Evolutionary conservation across 176 grass and related monocot species (phyloP).

Genomic region (Ampelocalamus luodianensis): DNA sequence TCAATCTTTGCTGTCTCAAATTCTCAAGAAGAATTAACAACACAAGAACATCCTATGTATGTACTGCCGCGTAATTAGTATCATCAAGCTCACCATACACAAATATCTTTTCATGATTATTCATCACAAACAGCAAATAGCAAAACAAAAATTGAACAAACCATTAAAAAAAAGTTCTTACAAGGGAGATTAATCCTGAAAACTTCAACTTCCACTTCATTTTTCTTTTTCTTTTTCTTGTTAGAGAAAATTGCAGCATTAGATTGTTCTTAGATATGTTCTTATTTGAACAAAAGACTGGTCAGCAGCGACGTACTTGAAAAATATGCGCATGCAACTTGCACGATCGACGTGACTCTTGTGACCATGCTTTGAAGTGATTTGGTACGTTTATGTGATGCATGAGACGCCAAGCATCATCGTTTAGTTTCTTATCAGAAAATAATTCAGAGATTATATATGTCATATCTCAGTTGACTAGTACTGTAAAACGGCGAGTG

Average conservation of each 20-base stretch:
- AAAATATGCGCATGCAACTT: background rate
- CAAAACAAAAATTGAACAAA: background rate
- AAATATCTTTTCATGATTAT: background rate
- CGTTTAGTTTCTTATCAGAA: background rate
- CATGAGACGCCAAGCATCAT: slow-evolving; percentile 3
- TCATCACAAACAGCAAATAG: background rate
- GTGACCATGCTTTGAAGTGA: slow-evolving; percentile 5
- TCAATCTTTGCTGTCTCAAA: background rate
- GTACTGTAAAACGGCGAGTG: background rate
- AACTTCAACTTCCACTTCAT: background rate
- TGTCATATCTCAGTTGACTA: slow-evolving; percentile 1
- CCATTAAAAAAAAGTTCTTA: background rate
- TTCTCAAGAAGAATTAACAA: background rate
- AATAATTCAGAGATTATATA: background rate
- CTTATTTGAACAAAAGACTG: background rate
- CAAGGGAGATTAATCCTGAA: background rate
- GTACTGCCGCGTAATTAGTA: background rate
- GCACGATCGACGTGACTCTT: background rate
- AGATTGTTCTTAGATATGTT: background rate
- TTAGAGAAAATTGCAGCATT: background rate
- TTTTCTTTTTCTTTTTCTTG: background rate
- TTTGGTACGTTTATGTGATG: background rate
- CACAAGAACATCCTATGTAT: background rate
- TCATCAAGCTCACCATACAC: background rate
- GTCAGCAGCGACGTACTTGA: background rate